A percentile compares a stretch with the other conserved stretches of the same genome.
Conservation (phyloP, 2,329 filamentous ascomycete species). For the Venturia asperata region DNA sequence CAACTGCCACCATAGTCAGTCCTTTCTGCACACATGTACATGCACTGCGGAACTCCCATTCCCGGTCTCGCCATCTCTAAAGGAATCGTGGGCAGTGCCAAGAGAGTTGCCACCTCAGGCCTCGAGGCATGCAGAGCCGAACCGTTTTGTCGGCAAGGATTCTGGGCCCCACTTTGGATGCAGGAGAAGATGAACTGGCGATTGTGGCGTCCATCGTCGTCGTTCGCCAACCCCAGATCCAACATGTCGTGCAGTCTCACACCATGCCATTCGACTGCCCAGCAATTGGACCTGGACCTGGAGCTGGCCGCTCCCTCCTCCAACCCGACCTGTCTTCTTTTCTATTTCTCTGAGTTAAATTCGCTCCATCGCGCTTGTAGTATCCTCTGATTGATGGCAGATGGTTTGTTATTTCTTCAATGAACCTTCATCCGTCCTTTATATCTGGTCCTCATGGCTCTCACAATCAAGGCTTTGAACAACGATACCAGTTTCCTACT, state of each 20-base stretch:
- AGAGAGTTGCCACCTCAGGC: too few species aligned
- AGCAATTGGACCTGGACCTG: background rate
- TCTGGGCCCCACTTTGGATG: background rate
- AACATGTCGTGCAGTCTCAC: background rate
- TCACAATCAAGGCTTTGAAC: slow-evolving; percentile 58
- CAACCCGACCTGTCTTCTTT: background rate
- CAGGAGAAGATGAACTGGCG: background rate
- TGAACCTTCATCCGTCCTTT: background rate
- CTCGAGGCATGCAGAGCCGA: background rate
- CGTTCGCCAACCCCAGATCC: background rate
- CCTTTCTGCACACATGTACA: too few species aligned
- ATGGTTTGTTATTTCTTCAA: background rate
- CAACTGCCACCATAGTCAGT: too few species aligned
- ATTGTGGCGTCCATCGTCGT: background rate
- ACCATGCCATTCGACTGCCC: background rate
- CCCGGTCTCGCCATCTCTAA: too few species aligned
- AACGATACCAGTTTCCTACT: slow-evolving; percentile 59
- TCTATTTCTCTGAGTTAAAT: too few species aligned
- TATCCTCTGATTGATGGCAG: background rate
- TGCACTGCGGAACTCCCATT: too few species aligned
- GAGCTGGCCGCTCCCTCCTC: background rate
- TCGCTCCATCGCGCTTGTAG: background rate
- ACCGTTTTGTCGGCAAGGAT: background rate
- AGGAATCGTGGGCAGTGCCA: too few species aligned
- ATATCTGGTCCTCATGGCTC: slow-evolving; percentile 44